Conservation (phyloP, 495 filamentous ascomycete species). For the Penicillium manginii region DNA sequence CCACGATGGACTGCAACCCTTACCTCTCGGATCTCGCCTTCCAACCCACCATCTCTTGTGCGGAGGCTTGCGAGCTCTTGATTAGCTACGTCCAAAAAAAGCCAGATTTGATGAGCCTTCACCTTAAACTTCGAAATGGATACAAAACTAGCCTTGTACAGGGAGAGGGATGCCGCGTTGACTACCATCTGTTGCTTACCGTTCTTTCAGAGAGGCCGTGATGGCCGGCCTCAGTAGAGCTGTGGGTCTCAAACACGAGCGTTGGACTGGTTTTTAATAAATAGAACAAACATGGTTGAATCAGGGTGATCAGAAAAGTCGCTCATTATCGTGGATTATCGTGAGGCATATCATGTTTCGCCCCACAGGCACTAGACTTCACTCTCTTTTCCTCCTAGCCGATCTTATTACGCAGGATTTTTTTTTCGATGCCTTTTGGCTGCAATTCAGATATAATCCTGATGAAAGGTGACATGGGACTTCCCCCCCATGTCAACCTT, state of each 20-base stretch:
- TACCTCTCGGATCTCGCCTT: not conserved
- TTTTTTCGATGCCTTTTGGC: no score
- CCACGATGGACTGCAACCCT: slow-evolving; percentile 2
- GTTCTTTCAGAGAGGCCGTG: slow-evolving; percentile 7
- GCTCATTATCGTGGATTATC: not conserved
- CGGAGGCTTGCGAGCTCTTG: slow-evolving; percentile 11
- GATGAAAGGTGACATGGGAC: no score
- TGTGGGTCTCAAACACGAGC: not conserved
- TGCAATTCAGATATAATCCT: no score
- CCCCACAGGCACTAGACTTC: not conserved
- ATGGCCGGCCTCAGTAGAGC: not conserved
- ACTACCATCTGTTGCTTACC: slow-evolving; percentile 9
- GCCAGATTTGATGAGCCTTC: slow-evolving; percentile 6
- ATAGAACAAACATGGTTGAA: not conserved
- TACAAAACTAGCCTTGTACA: slow-evolving; percentile 9
- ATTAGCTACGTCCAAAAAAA: slow-evolving; percentile 8
- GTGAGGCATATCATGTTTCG: not conserved
- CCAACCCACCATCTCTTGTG: slow-evolving; percentile 7
- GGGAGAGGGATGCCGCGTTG: slow-evolving; percentile 9
- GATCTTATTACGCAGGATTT: not conserved
- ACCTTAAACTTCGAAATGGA: slow-evolving; percentile 1
- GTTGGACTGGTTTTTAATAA: not conserved
- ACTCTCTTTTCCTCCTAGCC: not conserved
- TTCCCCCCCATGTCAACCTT: no score
- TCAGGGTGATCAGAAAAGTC: not conserved